A percentile compares a stretch with the other conserved stretches of the same genome.
Evolutionary conservation across 129 eudicot species (phyloP).

Genomic region (Silybum marianum): DNA sequence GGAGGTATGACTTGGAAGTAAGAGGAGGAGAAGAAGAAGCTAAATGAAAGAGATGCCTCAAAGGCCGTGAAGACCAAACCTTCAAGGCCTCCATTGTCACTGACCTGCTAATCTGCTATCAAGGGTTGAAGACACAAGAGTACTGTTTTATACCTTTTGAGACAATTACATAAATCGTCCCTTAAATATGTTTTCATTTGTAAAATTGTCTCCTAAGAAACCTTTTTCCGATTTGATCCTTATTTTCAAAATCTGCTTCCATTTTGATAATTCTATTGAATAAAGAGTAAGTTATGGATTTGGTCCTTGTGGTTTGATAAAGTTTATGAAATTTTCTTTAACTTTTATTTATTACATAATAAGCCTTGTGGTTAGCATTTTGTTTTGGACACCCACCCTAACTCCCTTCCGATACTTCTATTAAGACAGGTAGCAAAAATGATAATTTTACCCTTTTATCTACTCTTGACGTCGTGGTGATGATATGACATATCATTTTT

Average conservation of each 20-base stretch:
- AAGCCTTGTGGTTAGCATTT: neutral
- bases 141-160: neutral
- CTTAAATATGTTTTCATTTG: neutral
- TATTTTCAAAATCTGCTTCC: neutral
- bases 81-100: constrained; percentile 62
- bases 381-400: too few relatives aligned
- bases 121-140: constrained; percentile 18
- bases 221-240: too few relatives aligned
- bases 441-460: neutral
- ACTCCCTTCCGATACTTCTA: too few relatives aligned
- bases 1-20: constrained; percentile 18
- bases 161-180: constrained; percentile 11
- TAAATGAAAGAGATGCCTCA: constrained; percentile 47
- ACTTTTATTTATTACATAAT: neutral
- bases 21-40: constrained; percentile 35
- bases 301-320: too few relatives aligned
- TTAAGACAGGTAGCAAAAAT: too few relatives aligned
- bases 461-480: too few relatives aligned
- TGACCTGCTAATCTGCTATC: constrained; percentile 2
- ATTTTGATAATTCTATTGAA: too few relatives aligned
- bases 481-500: too few relatives aligned
- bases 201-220: constrained; percentile 3
- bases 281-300: too few relatives aligned
- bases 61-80: constrained; percentile 50
- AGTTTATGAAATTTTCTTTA: too few relatives aligned